Base-by-base conservation (phyloP, 306 rosid species). In the Benincasa hispida region DNA sequence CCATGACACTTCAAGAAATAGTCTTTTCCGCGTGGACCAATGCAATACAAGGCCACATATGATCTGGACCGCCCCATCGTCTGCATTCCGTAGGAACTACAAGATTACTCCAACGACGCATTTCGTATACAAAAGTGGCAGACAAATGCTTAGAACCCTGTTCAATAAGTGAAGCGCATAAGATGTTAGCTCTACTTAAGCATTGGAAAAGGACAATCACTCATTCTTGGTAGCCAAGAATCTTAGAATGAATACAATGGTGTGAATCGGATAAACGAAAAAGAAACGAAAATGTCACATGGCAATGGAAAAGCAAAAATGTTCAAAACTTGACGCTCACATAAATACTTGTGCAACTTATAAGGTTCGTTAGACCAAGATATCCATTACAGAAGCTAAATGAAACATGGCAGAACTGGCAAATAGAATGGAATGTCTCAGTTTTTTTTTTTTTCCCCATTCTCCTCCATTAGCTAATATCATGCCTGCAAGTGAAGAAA, bases 11-110 rank as follows among this genome's bases (percentile, higher is more conserved):
- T 65, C 61, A n/a, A 66, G 19, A 30, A 56, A 83, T 77, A 78
- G 88, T 89, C 87, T 77, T 80, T 56, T 59, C 59, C 96, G 97
- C 45, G 97, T 93, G 97, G 97, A 89, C 98, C 82, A 86, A 84
- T 78, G 82, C 56, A 69, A 45, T 54, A 67, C 10, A n/a, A 37
- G 32, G 11, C 32, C 10, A 45, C 54, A 12, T 67, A 42, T 37
- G 32, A 67, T 41, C 59, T 48, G 42, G 21, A 72, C 41, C 2
- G 48, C 28, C 72, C 12, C 72, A n/a, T 65, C 30, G 53, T 66
- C 0, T 39, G 53, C 53, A 2, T 53, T 21, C n/a, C 11, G 53
- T 37, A 39, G n/a, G 73, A 66, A 66, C 51, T 66, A 66, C n/a
- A 12, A 39, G 10, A 66, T 21, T 37, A 39, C 47, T 21, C 2